phyloP scores from a whole-genome alignment of 2,329 filamentous ascomycete genomes.

The Cladorrhinum sp. region DNA sequence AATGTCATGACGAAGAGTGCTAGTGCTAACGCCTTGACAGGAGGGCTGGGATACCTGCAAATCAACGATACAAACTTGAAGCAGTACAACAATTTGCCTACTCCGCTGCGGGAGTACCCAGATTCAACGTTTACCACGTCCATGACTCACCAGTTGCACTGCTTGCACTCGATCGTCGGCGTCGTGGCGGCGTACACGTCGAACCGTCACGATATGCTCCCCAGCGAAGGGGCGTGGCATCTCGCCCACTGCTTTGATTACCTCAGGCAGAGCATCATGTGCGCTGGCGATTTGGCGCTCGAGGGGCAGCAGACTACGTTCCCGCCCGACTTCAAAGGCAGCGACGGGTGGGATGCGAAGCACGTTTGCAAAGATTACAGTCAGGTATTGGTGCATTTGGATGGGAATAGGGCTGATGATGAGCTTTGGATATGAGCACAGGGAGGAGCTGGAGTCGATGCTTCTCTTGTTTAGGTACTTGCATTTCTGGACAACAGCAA shows the following conservation, averaged over 20 bases:
- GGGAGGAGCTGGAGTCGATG: no score
- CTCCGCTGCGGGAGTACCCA: constrained; percentile 32
- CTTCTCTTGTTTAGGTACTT: no score
- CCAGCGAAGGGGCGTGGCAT: constrained; percentile 36
- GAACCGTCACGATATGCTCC: constrained; percentile 30
- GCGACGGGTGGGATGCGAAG: constrained; percentile 43
- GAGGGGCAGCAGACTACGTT: constrained; percentile 41
- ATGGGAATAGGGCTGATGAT: constrained; percentile 35
- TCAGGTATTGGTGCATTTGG: constrained; percentile 35
- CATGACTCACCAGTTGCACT: constrained; percentile 45
- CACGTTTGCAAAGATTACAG: constrained; percentile 41
- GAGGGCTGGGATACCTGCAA: constrained; percentile 40
- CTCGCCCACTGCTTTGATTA: constrained; percentile 41
- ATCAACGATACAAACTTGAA: constrained; percentile 36
- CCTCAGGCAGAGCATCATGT: constrained; percentile 35
- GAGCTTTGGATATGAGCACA: constrained; percentile 36
- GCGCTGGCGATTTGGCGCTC: constrained; percentile 33
- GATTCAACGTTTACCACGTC: constrained; percentile 40
- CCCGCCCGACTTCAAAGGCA: constrained; percentile 36
- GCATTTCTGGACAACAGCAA: no score
- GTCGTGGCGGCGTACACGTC: constrained; percentile 34
- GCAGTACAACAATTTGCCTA: constrained; percentile 38
- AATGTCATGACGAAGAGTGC: no score
- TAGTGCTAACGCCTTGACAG: constrained; percentile 22
- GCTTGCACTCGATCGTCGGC: constrained; percentile 39